Evolutionary conservation across 129 eudicot species (phyloP), one percentile per base, ranked within the genome.

Genomic region (Flaveria trinervia): DNA sequence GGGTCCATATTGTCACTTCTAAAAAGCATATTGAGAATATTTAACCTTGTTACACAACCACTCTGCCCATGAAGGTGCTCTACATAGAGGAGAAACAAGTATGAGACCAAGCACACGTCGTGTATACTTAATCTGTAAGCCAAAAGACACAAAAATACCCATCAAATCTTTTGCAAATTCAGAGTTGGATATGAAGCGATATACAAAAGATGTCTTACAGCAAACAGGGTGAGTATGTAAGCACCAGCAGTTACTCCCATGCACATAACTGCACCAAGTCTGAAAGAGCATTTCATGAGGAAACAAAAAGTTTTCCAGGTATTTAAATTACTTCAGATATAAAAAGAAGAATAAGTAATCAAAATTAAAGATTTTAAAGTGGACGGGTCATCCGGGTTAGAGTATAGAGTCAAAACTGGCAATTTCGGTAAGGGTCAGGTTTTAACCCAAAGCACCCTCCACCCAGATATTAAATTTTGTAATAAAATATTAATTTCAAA

Each of bases 181-280:
- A 71, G 65, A 78, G 66, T 20, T 9, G 39, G 36, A 20, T 22
- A 60, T 15, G 6, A 59, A 2, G 18, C 7, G 45, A 33, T 39
- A 54, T 18, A 67, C 13, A 79, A 39, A 49, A 41, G 56, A 33
- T 73, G 64, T 10, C 96, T 88, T 86, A 88, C 98, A 74, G 98
- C 98, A 85, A 90, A 93, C 55, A 93, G 78, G 51, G 93, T 88
- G 61, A 93, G 90, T 71, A 93, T 75, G 79, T 93, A 93, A 61
- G 98, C 98, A 80, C 98, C 98, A 82, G 98, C 94, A 70, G 98
- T 93, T 49, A 88, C 98, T 30, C 98, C 98, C 90, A 93, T 86
- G 71, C 96, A 90, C 96, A 93, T 93, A 75, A 92, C 98, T 20
- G 90, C 83, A 75, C 88, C 87, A 76, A 87, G 95, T 57, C 98